Conservation (phyloP, 129 eudicot species). For the Rutidosis leptorrhynchoides region DNA sequence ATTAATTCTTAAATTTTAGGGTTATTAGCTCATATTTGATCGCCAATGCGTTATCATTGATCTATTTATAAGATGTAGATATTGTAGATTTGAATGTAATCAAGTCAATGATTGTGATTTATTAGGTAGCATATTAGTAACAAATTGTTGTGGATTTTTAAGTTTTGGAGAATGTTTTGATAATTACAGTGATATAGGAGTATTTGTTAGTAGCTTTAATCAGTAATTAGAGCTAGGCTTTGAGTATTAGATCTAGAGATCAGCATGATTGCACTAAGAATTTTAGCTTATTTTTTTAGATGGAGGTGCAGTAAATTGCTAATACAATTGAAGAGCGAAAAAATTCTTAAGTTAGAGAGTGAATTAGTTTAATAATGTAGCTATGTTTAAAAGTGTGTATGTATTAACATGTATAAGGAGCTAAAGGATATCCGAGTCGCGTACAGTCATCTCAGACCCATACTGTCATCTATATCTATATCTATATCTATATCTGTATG, state of each 20-base stretch:
- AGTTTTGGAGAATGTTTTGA: background rate
- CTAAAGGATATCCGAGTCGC: background rate
- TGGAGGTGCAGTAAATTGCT: no score
- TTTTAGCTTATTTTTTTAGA: no score
- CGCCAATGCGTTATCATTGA: background rate
- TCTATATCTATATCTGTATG: no score
- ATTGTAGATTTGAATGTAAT: background rate
- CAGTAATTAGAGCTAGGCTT: background rate
- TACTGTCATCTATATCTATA: no score
- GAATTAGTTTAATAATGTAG: background rate
- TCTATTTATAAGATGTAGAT: background rate
- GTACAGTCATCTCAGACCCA: no score
- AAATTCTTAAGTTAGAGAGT: background rate
- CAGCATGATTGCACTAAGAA: background rate
- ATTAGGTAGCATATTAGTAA: background rate
- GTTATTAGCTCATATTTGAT: background rate
- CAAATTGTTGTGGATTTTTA: background rate
- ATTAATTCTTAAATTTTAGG: background rate
- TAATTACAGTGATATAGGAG: background rate
- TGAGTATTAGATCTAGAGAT: background rate
- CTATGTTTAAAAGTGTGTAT: background rate
- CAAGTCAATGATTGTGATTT: background rate
- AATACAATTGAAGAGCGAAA: no score
- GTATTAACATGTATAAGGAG: background rate
- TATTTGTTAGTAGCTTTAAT: background rate